Percentiles rank a stretch among this genome's conserved stretches.
These are phyloP conservation scores for Suhomyces kunorum DNA, from an alignment of 1,139 yeast genomes.

Conservation along the genomic window DNA sequence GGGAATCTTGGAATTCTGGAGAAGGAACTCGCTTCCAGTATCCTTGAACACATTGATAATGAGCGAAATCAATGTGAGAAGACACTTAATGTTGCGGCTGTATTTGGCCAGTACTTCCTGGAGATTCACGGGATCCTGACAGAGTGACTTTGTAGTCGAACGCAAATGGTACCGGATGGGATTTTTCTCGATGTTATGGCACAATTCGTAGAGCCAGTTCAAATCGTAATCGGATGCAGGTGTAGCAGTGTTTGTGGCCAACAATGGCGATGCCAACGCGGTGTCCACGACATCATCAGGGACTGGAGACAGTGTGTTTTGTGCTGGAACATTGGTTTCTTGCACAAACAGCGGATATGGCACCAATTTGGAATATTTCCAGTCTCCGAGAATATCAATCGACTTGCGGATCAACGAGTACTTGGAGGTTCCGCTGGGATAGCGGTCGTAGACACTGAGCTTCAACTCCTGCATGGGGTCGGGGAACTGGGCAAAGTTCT, in stretches of 20 bases:
- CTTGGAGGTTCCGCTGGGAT: slow-evolving; percentile 58
- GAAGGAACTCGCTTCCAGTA: slow-evolving; percentile 40
- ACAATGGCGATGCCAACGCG: slow-evolving; percentile 6
- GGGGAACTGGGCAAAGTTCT: slow-evolving; percentile 43
- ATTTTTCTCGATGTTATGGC: slow-evolving; percentile 48
- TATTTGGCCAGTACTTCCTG: slow-evolving; percentile 35
- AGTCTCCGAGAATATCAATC: slow-evolving; percentile 35
- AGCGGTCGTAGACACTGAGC: slow-evolving; percentile 44
- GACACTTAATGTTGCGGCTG: slow-evolving; percentile 22
- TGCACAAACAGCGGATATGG: slow-evolving; percentile 20
- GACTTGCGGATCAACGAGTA: slow-evolving; percentile 46
- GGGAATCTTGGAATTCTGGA: slow-evolving; percentile 48
- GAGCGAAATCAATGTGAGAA: slow-evolving; percentile 34
- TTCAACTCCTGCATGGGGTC: slow-evolving; percentile 44
- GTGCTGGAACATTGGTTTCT: slow-evolving; percentile 1
- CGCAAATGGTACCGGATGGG: slow-evolving; percentile 55
- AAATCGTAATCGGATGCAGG: slow-evolving; percentile 26
- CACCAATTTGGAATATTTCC: slow-evolving; percentile 30
- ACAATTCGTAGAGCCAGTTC: slow-evolving; percentile 41
- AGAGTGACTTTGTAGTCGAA: slow-evolving; percentile 40
- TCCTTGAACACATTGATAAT: slow-evolving; percentile 34
- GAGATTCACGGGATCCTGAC: slow-evolving; percentile 38
- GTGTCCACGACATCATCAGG: neutral
- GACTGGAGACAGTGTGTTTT: neutral
- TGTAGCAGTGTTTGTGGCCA: neutral